Evolutionary conservation across 2,329 filamentous ascomycete genomes (phyloP), one percentile per base, ranked within the genome.

Genomic region (Laburnicola sp.): DNA sequence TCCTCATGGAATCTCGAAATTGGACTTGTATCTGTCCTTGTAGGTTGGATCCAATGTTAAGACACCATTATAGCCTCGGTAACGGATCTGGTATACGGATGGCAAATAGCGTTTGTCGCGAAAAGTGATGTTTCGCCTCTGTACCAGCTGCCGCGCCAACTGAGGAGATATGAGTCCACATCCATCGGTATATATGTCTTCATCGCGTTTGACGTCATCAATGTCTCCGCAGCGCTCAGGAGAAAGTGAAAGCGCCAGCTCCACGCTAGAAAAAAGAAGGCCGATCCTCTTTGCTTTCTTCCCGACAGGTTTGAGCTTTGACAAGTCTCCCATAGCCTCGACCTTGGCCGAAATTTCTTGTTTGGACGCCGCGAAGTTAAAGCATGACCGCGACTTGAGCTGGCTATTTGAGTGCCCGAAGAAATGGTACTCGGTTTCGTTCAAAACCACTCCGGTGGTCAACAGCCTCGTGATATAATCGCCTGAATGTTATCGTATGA

Each of bases 381-480:
- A 74, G 53, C 74, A 76, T 4, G 74, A 71, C 23, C 70, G 64
- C 2, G 73, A 75, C 55, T 76, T 76, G 10, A 76, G 63, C 58
- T 77, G 75, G 48, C 72, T 76, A 46, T 76, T 76, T 56, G 74
- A 76, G 57, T 77, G 75, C 0, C 74, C 74, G 43, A 70, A 77
- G 56, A 77, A 77, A 51, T 75, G 63, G 56, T 76, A 77, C 1
- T 62, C 56, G 0, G 64, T 51, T 1, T 68, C 70, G 41, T 76
- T 72, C 26, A 76, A 48, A 1, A 30, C 51, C 30, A 77, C 58
- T 23, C 74, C 75, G 1, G 59, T 43, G 4, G 60, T 56, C 16
- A 77, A 67, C 5, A 76, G 46, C n/a, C 64, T 56, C 22, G 66
- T 62, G 23, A 67, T 60, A 50, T 74, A 76, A 26, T 74, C 72